Conservation (phyloP, 2,329 filamentous ascomycete genomes). For the Pseudogymnoascus destructans region DNA sequence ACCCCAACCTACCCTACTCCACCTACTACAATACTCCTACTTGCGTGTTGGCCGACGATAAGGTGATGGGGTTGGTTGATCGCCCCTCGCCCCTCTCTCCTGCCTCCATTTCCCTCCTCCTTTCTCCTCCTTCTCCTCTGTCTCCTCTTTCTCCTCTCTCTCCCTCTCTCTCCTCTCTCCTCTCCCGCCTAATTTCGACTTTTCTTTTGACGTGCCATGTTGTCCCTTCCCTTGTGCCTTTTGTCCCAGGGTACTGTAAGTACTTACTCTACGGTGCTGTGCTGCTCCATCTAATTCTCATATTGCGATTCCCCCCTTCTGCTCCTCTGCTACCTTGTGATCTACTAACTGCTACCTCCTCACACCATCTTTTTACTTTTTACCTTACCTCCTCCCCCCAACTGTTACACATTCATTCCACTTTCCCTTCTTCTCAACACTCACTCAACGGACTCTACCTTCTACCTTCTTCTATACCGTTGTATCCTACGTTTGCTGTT, state of each 20-base stretch:
- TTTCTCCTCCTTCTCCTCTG: neutral
- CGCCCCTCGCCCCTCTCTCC: slow-evolving; percentile 3
- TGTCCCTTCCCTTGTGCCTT: neutral
- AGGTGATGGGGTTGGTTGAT: neutral
- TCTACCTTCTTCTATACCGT: neutral
- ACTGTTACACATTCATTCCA: slow-evolving; percentile 3
- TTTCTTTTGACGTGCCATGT: neutral
- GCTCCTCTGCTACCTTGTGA: neutral
- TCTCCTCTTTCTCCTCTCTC: neutral
- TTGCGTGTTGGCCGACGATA: slow-evolving; percentile 4
- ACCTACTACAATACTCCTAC: neutral
- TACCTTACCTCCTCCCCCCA: neutral
- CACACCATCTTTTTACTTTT: slow-evolving; percentile 1
- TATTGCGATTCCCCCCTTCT: neutral
- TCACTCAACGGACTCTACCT: neutral
- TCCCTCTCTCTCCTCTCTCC: neutral
- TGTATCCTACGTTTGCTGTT: neutral
- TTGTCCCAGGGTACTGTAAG: slow-evolving; percentile 5
- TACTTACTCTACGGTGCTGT: neutral
- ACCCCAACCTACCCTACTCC: neutral
- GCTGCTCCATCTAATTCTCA: slow-evolving; percentile 5
- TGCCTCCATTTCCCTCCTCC: neutral
- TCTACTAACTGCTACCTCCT: neutral
- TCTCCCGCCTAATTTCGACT: neutral
- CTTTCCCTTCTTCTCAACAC: neutral